Evolutionary conservation across 495 filamentous ascomycete genomes (phyloP).

Genomic region (Penicillium robsamsonii): DNA sequence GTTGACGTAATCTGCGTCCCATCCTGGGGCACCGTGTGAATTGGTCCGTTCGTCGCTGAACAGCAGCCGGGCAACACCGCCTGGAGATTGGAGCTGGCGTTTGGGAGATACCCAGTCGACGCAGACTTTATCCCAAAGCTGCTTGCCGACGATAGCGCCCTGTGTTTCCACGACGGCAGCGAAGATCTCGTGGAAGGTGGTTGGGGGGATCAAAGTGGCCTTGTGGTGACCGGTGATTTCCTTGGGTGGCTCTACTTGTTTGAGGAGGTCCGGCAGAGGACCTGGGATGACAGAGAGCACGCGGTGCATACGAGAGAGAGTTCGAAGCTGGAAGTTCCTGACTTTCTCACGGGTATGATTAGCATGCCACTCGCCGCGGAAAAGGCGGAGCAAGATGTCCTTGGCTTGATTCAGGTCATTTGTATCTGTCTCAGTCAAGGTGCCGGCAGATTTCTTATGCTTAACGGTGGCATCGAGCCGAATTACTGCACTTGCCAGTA

Average conservation of each 20-base stretch:
- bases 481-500: conserved; percentile 44
- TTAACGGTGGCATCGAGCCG: conserved; percentile 31
- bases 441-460: conserved; percentile 8
- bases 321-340: conserved; percentile 28
- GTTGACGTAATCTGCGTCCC: conserved; percentile 28
- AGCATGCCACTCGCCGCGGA: conserved; percentile 29
- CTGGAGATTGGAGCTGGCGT: conserved; percentile 25
- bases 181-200: conserved; percentile 50
- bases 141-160: conserved; percentile 41
- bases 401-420: conserved; percentile 23
- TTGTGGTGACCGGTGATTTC: conserved; percentile 14
- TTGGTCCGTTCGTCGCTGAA: conserved; percentile 22
- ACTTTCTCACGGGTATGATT: conserved; percentile 20
- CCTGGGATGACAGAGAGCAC: conserved; percentile 33
- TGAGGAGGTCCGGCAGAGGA: conserved; percentile 20
- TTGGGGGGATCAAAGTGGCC: conserved; percentile 30
- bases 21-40: conserved; percentile 28
- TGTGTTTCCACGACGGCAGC: conserved; percentile 45
- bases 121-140: conserved; percentile 47
- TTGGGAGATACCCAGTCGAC: conserved; percentile 23
- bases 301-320: conserved; percentile 27
- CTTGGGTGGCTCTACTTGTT: conserved; percentile 19
- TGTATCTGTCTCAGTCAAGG: conserved; percentile 4
- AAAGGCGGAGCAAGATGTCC: conserved; percentile 33
- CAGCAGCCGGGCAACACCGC: conserved; percentile 32